Percentiles rank a stretch among this genome's conserved stretches.
Conservation (phyloP, 192 early-diverging fungal species). For the Coemansia sp. region DNA sequence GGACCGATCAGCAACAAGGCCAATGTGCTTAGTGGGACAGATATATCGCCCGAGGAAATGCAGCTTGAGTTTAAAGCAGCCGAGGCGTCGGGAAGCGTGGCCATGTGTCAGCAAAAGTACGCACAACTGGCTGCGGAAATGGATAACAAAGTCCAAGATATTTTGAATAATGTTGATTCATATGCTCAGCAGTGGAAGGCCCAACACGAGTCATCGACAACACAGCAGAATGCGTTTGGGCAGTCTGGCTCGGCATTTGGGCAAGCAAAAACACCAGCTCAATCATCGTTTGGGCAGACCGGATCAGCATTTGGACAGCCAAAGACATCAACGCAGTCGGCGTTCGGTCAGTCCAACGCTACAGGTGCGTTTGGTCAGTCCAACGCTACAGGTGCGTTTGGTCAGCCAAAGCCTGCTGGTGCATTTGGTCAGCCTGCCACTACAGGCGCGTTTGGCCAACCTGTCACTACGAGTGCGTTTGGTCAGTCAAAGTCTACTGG, state of each 20-base stretch:
- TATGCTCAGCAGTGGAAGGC: conserved; percentile 27
- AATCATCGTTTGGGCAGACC: conserved; percentile 9
- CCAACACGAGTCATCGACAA: conserved; percentile 12
- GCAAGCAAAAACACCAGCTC: neutral
- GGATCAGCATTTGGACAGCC: conserved; percentile 11
- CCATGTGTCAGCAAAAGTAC: conserved; percentile 33
- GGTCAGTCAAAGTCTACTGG: neutral
- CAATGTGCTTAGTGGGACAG: conserved; percentile 60
- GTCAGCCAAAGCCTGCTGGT: neutral
- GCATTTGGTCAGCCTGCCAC: neutral
- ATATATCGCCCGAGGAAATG: conserved; percentile 65
- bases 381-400: neutral
- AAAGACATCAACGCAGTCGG: neutral
- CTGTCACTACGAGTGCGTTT: conserved; percentile 3
- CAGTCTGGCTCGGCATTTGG: conserved; percentile 9
- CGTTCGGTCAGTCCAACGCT: conserved; percentile 2
- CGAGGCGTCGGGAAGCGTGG: neutral
- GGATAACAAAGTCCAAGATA: conserved; percentile 14
- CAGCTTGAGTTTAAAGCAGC: conserved; percentile 55
- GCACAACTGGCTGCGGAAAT: conserved; percentile 18
- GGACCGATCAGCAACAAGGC: conserved; percentile 62
- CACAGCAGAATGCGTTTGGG: neutral
- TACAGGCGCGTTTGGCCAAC: conserved; percentile 4
- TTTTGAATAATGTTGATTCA: conserved; percentile 13
- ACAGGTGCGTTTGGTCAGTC: neutral